These are phyloP conservation scores for Taphrina communis DNA, from an alignment of 1,139 yeast genomes.

Conservation along the genomic window DNA sequence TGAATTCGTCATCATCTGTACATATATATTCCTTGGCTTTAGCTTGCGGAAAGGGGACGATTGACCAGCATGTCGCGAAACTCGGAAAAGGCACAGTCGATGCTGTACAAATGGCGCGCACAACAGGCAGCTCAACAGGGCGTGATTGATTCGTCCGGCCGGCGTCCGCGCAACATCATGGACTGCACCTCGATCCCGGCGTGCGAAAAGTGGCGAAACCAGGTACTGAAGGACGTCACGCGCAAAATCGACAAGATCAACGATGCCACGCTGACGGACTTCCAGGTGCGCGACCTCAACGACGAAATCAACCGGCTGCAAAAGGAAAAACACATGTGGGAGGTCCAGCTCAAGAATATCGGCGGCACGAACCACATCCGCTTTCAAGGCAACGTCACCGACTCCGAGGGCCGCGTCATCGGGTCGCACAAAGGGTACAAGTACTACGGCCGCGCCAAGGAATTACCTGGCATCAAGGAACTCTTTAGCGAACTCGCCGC, in stretches of 20 bases:
- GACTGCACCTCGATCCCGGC: constrained; percentile 63
- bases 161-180: constrained; percentile 67
- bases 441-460: constrained; percentile 84
- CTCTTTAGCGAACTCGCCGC: constrained; percentile 53
- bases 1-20: too few relatives aligned
- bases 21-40: too few relatives aligned
- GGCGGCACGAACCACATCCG: constrained; percentile 71
- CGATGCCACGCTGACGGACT: constrained; percentile 64
- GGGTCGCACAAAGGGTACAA: constrained; percentile 61
- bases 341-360: constrained; percentile 66
- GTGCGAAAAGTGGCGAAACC: constrained; percentile 79
- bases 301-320: constrained; percentile 73
- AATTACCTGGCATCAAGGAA: constrained; percentile 74
- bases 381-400: constrained; percentile 41
- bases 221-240: constrained; percentile 68
- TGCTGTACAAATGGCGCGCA: constrained; percentile 68
- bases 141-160: constrained; percentile 63
- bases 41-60: too few relatives aligned
- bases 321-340: constrained; percentile 78
- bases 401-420: constrained; percentile 50
- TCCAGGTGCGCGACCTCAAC: constrained; percentile 72
- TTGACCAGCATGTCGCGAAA: constrained; percentile 64
- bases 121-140: constrained; percentile 63
- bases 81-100: constrained; percentile 74
- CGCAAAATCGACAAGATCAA: constrained; percentile 67